A percentile compares a stretch with the other conserved stretches of the same genome.
Evolutionary conservation across 768 basidiomycete species (phyloP).

Genomic region (Lactifluus subvellereus): DNA sequence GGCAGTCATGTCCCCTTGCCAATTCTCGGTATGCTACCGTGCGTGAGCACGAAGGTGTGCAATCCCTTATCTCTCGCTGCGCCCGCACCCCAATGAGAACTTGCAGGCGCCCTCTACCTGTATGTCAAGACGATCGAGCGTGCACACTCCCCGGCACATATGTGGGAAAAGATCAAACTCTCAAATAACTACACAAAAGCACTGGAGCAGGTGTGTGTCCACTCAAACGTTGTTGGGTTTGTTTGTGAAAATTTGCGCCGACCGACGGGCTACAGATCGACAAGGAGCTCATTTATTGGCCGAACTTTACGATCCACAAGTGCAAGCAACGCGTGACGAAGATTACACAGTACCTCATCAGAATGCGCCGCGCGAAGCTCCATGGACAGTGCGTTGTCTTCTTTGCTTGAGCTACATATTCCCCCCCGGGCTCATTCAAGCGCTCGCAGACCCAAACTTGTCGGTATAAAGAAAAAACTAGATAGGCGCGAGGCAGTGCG

Average conservation of each 20-base stretch:
- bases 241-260: not conserved
- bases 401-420: not conserved
- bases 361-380: constrained; percentile 88
- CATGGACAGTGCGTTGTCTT: constrained; percentile 65
- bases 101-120: constrained; percentile 74
- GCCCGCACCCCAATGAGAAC: not conserved
- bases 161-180: constrained; percentile 96
- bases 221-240: not conserved
- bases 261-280: constrained; percentile 61
- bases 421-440: not conserved
- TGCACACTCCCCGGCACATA: constrained; percentile 90
- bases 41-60: constrained; percentile 83
- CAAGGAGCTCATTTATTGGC: constrained; percentile 94
- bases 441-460: constrained; percentile 69
- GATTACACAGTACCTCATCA: constrained; percentile 98
- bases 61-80: not conserved
- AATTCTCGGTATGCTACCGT: constrained; percentile 99
- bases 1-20: constrained; percentile 96
- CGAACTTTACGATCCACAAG: constrained; percentile 94
- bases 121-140: constrained; percentile 98
- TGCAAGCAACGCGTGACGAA: constrained; percentile 99
- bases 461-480: constrained; percentile 95
- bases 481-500: constrained; percentile 88
- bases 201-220: constrained; percentile 71
- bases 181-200: constrained; percentile 95